Evolutionary conservation across 2,329 filamentous ascomycete genomes (phyloP), one percentile per base, ranked within the genome.

Genomic region (Colletotrichum salicis): DNA sequence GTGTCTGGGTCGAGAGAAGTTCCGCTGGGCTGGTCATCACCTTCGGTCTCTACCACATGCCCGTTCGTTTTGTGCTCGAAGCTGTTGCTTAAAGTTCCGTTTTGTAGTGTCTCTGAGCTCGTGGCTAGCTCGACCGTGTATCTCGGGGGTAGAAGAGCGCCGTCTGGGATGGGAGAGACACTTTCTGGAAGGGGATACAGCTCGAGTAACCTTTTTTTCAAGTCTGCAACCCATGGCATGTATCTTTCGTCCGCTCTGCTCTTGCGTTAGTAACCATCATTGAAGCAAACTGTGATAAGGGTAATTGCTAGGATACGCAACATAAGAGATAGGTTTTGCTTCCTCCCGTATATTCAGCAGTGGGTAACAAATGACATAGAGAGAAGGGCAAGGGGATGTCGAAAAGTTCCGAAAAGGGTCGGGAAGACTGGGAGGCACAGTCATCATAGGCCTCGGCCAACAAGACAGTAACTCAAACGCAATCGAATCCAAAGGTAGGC

Each of bases 191-290:
- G 86, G 13, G 95, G 94, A 76, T 91, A 92, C 13, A 88, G 81
- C 62, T 90, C 84, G 27, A 94, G 82, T 13, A 98, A 83, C 74
- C 89, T 86, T 63, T 90, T 87, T 73, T 88, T 88, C 48, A 99
- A 86, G 55, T 87, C 87, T 5, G 90, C 85, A 22, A 90, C 87
- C 95, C 95, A 98, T 8, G 92, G 90, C 59, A 96, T 83, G 76
- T 96, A 96, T 35, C 91, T 90, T 45, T 93, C 94, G 78, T 97
- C 95, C 45, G 95, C 90, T 1, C 95, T 96, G 70, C 70, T 29
- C 51, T 62, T 5, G 64, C 37, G 41, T 64, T 29, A 75, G 74
- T 48, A 24, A 27, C 10, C 8, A 13, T 27, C 51, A 15, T 55
- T 29, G 41, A 5, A 41, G 37, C 3, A 29, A n/a, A 24, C 19